Base-by-base conservation (phyloP, 495 filamentous ascomycete genomes). In the Penicillium coprophilum region DNA sequence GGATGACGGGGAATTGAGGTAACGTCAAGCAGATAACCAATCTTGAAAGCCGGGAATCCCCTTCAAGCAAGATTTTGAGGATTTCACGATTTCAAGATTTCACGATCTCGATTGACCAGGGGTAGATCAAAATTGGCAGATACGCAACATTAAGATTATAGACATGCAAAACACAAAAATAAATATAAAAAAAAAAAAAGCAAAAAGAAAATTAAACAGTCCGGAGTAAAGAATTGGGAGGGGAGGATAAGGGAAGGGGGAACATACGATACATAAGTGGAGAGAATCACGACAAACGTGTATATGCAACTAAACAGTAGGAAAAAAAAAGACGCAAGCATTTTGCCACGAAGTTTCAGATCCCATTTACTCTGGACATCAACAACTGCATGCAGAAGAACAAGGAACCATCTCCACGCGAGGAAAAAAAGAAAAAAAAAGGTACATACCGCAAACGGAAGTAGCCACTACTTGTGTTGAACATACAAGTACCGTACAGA, bases 141-240 rank as follows among this genome's bases (percentile, higher is more conserved):
- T 43, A 44, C 21, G 55, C 53, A 44, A 46, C 51, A 55, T 54
- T 46, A 46, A 54, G 52, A 55, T 59, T 59, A 55, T 55, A 56
- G 38, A 54, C 46, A 56, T 24, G 4, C 48, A 58, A 55, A 55
- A 24, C n/a, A 23, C 15, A 58, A 45, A 57, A 28, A 54, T 23
- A 21, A 55, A 23, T n/a, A n/a, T n/a, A 39, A 20, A 48, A 45
- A 48, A 61, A 36, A 23, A 11, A 54, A 47, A 46, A 13, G 44
- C 21, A 11, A 20, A 32, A 38, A 21, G 2, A 48, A 27, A 36
- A 31, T 28, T n/a, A 32, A 45, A 12, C 21, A 52, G 19, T n/a
- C n/a, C n/a, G n/a, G n/a, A n/a, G n/a, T n/a, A n/a, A n/a, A n/a
- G 36, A 46, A 34, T 27, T 38, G 30, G 28, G 15, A 44, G 36